Evolutionary conservation across 139 green algal genomes (phyloP).

Genomic region (Trebouxia sp.): DNA sequence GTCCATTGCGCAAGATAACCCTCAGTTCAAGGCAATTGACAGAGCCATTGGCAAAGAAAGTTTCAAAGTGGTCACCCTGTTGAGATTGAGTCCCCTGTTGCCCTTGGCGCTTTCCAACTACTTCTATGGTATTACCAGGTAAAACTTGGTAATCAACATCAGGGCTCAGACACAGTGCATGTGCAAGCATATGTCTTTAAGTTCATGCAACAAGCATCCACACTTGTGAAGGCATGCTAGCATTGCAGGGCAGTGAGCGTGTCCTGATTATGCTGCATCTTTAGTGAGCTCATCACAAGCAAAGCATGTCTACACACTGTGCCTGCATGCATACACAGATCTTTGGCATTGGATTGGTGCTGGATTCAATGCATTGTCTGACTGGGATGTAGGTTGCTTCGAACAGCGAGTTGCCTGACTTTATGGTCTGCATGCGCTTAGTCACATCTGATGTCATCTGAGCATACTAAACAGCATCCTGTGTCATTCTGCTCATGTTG

Average conservation of each 20-base stretch:
- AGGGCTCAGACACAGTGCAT: too few species aligned
- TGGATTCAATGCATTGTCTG: too few species aligned
- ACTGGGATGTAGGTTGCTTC: too few species aligned
- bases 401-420: background rate
- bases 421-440: background rate
- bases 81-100: conserved; percentile 90
- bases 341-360: too few species aligned
- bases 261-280: too few species aligned
- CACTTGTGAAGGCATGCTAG: background rate
- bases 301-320: too few species aligned
- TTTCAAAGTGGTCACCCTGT: conserved; percentile 91
- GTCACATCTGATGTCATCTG: too few species aligned
- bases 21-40: conserved; percentile 88
- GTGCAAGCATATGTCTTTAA: conserved; percentile 81
- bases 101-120: conserved; percentile 92
- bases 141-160: too few species aligned
- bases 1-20: conserved; percentile 50
- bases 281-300: too few species aligned
- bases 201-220: conserved; percentile 38
- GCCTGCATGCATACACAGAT: too few species aligned
- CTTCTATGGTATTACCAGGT: conserved; percentile 52
- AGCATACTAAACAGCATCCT: too few species aligned
- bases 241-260: too few species aligned
- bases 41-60: conserved; percentile 82
- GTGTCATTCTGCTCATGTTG: conserved; percentile 57